Evolutionary conservation across 768 basidiomycete genomes (phyloP).

Genomic region (Imleria badia): DNA sequence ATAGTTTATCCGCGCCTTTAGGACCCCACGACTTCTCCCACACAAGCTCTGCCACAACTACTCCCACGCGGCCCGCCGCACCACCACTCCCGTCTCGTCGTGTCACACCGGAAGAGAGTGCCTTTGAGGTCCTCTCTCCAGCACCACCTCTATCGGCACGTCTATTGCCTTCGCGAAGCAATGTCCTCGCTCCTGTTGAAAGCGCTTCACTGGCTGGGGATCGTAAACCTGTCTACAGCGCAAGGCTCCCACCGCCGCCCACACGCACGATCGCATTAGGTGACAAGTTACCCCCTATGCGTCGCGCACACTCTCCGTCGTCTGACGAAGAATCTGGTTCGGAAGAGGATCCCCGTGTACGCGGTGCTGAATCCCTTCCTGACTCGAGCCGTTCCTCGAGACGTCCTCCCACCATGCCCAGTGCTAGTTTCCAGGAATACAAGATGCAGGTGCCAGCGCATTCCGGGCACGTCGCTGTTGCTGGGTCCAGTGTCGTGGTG

Average conservation of each 20-base stretch:
- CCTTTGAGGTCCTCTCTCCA: not conserved
- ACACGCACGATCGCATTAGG: slow-evolving; percentile 69
- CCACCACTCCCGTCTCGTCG: slow-evolving; percentile 45
- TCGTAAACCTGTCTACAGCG: slow-evolving; percentile 28
- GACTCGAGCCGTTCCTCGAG: slow-evolving; percentile 71
- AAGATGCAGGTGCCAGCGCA: slow-evolving; percentile 57
- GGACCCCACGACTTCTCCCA: not conserved
- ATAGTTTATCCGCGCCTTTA: not conserved
- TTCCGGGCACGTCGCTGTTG: slow-evolving; percentile 51
- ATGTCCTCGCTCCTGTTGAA: slow-evolving; percentile 8
- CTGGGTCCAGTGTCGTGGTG: slow-evolving; percentile 60
- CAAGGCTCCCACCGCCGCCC: slow-evolving; percentile 67
- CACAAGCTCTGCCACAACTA: not conserved
- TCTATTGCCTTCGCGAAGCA: slow-evolving; percentile 6
- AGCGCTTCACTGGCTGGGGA: slow-evolving; percentile 21
- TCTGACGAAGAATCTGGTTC: slow-evolving; percentile 57
- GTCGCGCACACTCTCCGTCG: slow-evolving; percentile 43
- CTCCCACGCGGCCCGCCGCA: slow-evolving; percentile 21
- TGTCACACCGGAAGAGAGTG: slow-evolving; percentile 7
- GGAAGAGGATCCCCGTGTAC: slow-evolving; percentile 54
- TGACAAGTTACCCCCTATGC: slow-evolving; percentile 66
- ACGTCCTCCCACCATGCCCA: slow-evolving; percentile 38
- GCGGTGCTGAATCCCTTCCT: slow-evolving; percentile 55
- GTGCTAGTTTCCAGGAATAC: slow-evolving; percentile 39
- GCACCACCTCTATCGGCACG: slow-evolving; percentile 41